Conservation (phyloP, 768 basidiomycete species). For the Tulasnella calospora region DNA sequence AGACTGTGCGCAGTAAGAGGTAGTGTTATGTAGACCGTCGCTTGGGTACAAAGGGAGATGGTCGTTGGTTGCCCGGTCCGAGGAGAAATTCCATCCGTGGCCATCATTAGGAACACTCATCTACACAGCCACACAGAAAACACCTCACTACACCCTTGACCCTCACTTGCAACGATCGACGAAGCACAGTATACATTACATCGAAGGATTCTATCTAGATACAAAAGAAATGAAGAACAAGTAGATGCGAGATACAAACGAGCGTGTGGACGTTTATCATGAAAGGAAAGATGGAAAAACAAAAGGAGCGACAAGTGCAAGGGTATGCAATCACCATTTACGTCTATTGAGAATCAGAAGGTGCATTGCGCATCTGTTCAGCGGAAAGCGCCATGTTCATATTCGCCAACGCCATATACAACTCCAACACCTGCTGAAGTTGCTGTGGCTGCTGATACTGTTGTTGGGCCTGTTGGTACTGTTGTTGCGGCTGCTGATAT, state of each 20-base stretch:
- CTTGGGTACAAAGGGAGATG: conserved; percentile 8
- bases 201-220: conserved; percentile 34
- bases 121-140: background rate
- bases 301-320: background rate
- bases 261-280: background rate
- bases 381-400: background rate
- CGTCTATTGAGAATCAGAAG: background rate
- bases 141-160: background rate
- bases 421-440: background rate
- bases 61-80: background rate
- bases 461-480: background rate
- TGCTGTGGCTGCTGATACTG: background rate
- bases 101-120: background rate
- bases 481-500: background rate
- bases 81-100: background rate
- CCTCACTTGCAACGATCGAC: too few relatives aligned
- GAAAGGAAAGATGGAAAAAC: background rate
- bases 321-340: background rate
- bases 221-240: background rate
- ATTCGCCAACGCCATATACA: conserved; percentile 1
- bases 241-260: background rate
- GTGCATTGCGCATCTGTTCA: background rate
- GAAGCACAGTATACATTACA: conserved; percentile 36
- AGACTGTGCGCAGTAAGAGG: too few relatives aligned
- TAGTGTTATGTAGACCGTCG: background rate